Base-by-base conservation (phyloP, 2,329 filamentous ascomycete genomes). In the Aspergillus cejpii region DNA sequence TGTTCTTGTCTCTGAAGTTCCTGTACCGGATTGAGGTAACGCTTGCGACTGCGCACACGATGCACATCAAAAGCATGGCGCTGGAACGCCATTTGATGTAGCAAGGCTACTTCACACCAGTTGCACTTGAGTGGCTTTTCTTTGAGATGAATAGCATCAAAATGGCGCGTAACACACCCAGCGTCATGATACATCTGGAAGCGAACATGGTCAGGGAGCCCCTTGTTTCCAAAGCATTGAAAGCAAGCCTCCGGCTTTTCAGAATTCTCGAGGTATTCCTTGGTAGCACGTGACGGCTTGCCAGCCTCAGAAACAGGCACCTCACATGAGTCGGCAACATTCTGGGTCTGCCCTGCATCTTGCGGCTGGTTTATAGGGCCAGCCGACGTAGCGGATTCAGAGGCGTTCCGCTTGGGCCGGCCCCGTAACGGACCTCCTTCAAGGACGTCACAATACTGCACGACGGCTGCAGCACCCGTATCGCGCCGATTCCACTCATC, bases 81-180 rank as follows among this genome's bases (percentile, higher is more conserved):
- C 45, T 50, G 39, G 42, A 55, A 55, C 17, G 44, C 49, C 44
- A 55, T 53, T 33, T 40, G 17, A 51, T 55, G 45, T 34, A 55
- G 24, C 26, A 54, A 47, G 24, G 37, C 27, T 36, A 50, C 43
- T 42, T 54, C 45, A 45, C 44, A 52, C 45, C 33, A 52, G 27
- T 54, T 50, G 23, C 46, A 51, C 21, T 48, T 44, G 21, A 51
- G 31, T 31, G 42, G 45, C 20, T 42, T 15, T 50, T 52, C 47
- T 27, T 50, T 45, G 1, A 54, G 41, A 44, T 54, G 45, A 47
- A 47, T 48, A 40, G 49, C 43, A 37, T 52, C 44, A 43, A 54
- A 50, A 39, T 54, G 39, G 26, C 51, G 49, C 29, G 49, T 54
- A 41, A 54, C 41, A 50, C 41, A 54, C 23, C 49, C 43, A 17